Evolutionary conservation across 1,284 basidiomycete genomes (phyloP), one percentile per base, ranked within the genome.

Genomic region (Bjerkandera adusta): DNA sequence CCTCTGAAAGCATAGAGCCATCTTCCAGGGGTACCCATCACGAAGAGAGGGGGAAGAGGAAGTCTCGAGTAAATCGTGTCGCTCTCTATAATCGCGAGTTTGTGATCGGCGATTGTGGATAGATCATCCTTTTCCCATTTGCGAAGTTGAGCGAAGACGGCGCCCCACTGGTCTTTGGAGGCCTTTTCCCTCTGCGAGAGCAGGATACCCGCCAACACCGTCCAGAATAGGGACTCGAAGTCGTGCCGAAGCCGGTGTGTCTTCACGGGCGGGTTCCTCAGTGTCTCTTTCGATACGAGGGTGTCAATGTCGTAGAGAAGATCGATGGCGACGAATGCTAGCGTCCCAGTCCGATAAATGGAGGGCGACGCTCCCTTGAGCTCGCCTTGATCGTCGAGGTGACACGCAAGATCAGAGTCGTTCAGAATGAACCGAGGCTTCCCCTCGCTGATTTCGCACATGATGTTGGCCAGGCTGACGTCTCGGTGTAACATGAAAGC

Each of bases 311-410:
- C 15, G 3, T 32, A 5, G 5, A 52, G 26, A 18, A 52, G 16
- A 4, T 52, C 51, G 3, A 18, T 6, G 4, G 51, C 38, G 44
- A 52, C 50, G 44, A 52, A 52, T 16, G 51, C 43, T n/a, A 52
- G 45, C 6, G 51, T 52, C 6, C 48, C 51, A 5, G 43, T 43
- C 7, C 43, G 47, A 46, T 49, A 39, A 13, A 35, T 45, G 5
- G 41, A 37, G 5, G 33, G 11, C n/a, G 44, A 6, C 10, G 18
- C 10, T 3, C 5, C n/a, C 16, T 4, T 13, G 10, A 20, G 30
- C 13, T 35, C 5, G 5, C 39, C 51, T 22, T 43, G n/a, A 7
- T 25, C 10, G n/a, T 41, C 36, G 7, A 25, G 27, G 3, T 25
- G 1, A 6, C 32, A 26, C 10, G 42, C 48, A 16, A 47, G 41